Percentiles rank a stretch among this genome's conserved stretches.
phyloP scores from a whole-genome alignment of 2,329 filamentous ascomycete genomes.

The Pseudocercospora fijiensis region DNA sequence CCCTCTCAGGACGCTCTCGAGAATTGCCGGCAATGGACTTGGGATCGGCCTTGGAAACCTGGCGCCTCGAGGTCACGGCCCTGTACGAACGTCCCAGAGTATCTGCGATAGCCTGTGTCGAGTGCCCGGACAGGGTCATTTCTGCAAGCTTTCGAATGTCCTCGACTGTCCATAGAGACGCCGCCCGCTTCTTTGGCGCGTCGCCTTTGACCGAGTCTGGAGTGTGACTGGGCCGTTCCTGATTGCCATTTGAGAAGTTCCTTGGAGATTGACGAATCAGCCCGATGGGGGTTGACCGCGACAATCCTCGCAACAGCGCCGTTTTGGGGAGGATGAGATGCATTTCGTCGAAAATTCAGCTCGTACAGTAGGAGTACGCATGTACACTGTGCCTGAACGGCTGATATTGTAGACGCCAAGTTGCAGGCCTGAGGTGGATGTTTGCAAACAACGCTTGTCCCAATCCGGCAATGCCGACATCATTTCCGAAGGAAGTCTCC shows the following conservation, averaged over 20 bases:
- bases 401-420: not conserved
- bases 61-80: not conserved
- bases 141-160: not conserved
- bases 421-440: not conserved
- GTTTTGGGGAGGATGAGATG: too few species aligned
- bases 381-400: too few species aligned
- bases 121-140: not conserved
- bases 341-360: too few species aligned
- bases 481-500: too few species aligned
- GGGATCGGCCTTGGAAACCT: not conserved
- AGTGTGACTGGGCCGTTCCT: not conserved
- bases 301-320: too few species aligned
- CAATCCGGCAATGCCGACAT: not conserved
- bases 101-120: too few species aligned
- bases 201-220: not conserved
- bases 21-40: not conserved
- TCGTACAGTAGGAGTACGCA: too few species aligned
- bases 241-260: not conserved
- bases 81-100: not conserved
- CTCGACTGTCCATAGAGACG: not conserved
- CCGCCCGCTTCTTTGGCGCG: not conserved
- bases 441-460: not conserved
- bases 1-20: not conserved
- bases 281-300: too few species aligned
- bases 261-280: not conserved